These are phyloP conservation scores for Pisolithus orientalis DNA, from an alignment of 768 basidiomycete species.

Conservation along the genomic window DNA sequence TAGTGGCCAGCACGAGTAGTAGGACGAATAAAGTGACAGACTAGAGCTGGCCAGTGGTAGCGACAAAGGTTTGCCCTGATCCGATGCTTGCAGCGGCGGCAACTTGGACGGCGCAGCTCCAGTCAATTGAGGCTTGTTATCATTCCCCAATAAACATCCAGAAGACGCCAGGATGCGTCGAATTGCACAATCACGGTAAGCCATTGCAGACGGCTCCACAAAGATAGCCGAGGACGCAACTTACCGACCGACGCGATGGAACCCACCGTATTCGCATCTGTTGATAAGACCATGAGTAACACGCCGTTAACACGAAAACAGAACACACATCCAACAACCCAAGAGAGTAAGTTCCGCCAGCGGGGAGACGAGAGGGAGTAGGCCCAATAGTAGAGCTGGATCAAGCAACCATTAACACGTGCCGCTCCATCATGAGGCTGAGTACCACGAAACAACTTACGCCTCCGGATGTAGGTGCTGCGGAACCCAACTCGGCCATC, in stretches of 20 bases:
- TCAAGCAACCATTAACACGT: not conserved
- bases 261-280: conserved; percentile 51
- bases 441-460: conserved; percentile 12
- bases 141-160: not conserved
- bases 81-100: conserved; percentile 60
- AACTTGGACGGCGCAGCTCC: conserved; percentile 60
- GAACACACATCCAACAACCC: conserved; percentile 62
- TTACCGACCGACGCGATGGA: conserved; percentile 37
- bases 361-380: conserved; percentile 49
- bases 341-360: conserved; percentile 54
- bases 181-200: not conserved
- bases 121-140: conserved; percentile 51
- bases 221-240: not conserved
- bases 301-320: not conserved
- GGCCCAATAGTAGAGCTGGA: conserved; percentile 64
- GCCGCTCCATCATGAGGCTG: not conserved
- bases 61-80: conserved; percentile 29
- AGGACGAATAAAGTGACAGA: not conserved
- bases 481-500: conserved; percentile 37
- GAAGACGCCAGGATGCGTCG: too few relatives aligned
- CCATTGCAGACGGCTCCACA: not conserved
- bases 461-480: conserved; percentile 38
- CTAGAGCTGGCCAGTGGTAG: conserved; percentile 28
- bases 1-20: not conserved
- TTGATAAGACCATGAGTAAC: not conserved